A percentile compares a stretch with the other conserved stretches of the same genome.
Conservation (phyloP, 805 yeast species). For the Wickerhamomyces ciferrii region DNA sequence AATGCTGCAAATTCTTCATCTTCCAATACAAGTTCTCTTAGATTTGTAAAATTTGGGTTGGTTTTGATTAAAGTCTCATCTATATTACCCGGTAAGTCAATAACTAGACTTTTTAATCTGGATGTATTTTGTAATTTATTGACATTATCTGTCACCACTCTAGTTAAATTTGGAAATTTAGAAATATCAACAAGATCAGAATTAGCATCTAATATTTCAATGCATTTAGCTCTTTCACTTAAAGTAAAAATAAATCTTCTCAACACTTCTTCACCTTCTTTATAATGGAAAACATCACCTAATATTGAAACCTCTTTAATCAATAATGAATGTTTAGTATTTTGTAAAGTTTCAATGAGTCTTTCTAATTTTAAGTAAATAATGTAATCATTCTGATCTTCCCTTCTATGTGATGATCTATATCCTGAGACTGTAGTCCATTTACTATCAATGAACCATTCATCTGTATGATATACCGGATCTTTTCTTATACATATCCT, state of each 20-base stretch:
- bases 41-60: constrained; percentile 1
- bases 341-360: constrained; percentile 29
- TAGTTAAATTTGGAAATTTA: constrained; percentile 2
- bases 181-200: neutral
- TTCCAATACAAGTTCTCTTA: constrained; percentile 24
- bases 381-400: constrained; percentile 31
- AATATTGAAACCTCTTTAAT: constrained; percentile 31
- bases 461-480: constrained; percentile 23
- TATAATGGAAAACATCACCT: constrained; percentile 23
- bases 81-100: neutral
- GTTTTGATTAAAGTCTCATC: neutral
- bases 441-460: constrained; percentile 28
- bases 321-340: constrained; percentile 26
- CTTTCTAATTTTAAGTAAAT: constrained; percentile 33
- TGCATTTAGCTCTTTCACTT: constrained; percentile 14
- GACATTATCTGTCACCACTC: constrained; percentile 8
- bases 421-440: constrained; percentile 35
- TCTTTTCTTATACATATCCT: constrained; percentile 30
- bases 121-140: constrained; percentile 5
- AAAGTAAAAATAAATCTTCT: constrained; percentile 19
- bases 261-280: constrained; percentile 14
- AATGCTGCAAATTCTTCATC: constrained; percentile 31
- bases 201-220: constrained; percentile 4
- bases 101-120: neutral
- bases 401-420: constrained; percentile 26